These are phyloP conservation scores for Aspergillus sp. DNA, from an alignment of 2,329 filamentous ascomycete genomes.

Conservation along the genomic window DNA sequence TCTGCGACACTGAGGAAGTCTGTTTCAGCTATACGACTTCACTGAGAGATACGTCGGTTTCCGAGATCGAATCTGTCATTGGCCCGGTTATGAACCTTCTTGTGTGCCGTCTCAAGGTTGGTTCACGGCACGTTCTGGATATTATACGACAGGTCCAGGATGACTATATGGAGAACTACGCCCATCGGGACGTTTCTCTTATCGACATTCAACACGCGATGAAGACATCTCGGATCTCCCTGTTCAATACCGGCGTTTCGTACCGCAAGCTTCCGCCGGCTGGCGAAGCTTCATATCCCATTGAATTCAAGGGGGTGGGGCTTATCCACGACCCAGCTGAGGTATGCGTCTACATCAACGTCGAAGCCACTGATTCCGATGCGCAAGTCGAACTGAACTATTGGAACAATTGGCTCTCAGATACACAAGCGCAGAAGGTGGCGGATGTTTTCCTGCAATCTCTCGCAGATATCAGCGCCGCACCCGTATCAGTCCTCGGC, in stretches of 20 bases:
- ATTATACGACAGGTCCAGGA: slow-evolving; percentile 49
- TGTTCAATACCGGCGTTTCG: slow-evolving; percentile 56
- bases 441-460: slow-evolving; percentile 42
- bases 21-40: slow-evolving; percentile 53
- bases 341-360: slow-evolving; percentile 54
- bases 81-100: slow-evolving; percentile 54
- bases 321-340: slow-evolving; percentile 54
- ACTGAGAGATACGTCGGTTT: slow-evolving; percentile 47
- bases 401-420: slow-evolving; percentile 46
- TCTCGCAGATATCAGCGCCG: slow-evolving; percentile 44
- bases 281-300: slow-evolving; percentile 28
- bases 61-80: slow-evolving; percentile 45
- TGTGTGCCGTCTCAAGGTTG: slow-evolving; percentile 48
- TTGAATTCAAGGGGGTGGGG: slow-evolving; percentile 44
- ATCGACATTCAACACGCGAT: slow-evolving; percentile 54
- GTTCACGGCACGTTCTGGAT: slow-evolving; percentile 37
- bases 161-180: slow-evolving; percentile 52
- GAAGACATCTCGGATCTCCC: slow-evolving; percentile 39
- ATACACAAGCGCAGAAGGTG: slow-evolving; percentile 43
- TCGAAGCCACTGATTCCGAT: slow-evolving; percentile 49
- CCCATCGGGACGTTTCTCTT: slow-evolving; percentile 49
- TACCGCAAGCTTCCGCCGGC: slow-evolving; percentile 49
- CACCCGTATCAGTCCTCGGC: not conserved
- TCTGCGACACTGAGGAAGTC: slow-evolving; percentile 72
- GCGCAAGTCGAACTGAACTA: slow-evolving; percentile 47